These are phyloP conservation scores for Wickerhamiella infanticola DNA, from an alignment of 1,139 yeast species.

Conservation along the genomic window DNA sequence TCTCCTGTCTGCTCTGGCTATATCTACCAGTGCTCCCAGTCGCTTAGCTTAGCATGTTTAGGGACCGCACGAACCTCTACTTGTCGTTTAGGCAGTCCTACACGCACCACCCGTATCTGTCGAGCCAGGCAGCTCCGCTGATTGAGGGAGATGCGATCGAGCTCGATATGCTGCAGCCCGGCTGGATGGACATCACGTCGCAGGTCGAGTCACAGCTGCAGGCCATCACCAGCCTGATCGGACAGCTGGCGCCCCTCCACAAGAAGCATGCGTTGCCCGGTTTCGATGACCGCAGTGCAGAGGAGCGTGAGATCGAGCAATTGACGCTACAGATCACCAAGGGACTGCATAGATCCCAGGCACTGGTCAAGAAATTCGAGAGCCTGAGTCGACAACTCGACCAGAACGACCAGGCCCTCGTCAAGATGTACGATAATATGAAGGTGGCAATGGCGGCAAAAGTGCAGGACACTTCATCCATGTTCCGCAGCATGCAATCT, in stretches of 20 bases:
- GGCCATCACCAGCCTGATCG: conserved; percentile 35
- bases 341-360: conserved; percentile 61
- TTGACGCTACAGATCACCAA: conserved; percentile 60
- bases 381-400: conserved; percentile 20
- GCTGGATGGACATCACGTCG: conserved; percentile 55
- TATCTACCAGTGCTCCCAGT: too few species aligned
- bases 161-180: conserved; percentile 48
- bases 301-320: conserved; percentile 62
- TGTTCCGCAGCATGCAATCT: conserved; percentile 75
- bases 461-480: conserved; percentile 62
- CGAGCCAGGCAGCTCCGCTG: conserved; percentile 23
- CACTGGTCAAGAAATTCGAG: conserved; percentile 54
- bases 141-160: conserved; percentile 24
- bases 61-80: conserved; percentile 31
- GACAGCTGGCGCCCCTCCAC: conserved; percentile 50
- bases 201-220: conserved; percentile 51
- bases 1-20: too few species aligned
- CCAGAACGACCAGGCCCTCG: conserved; percentile 30
- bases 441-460: conserved; percentile 73
- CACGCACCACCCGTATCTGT: conserved; percentile 38
- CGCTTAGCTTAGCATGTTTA: conserved; percentile 19
- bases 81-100: conserved; percentile 30
- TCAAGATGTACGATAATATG: conserved; percentile 59
- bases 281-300: conserved; percentile 56
- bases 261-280: conserved; percentile 77